Conservation (phyloP, 192 early-diverging fungal genomes). For the Coemansia erecta region DNA sequence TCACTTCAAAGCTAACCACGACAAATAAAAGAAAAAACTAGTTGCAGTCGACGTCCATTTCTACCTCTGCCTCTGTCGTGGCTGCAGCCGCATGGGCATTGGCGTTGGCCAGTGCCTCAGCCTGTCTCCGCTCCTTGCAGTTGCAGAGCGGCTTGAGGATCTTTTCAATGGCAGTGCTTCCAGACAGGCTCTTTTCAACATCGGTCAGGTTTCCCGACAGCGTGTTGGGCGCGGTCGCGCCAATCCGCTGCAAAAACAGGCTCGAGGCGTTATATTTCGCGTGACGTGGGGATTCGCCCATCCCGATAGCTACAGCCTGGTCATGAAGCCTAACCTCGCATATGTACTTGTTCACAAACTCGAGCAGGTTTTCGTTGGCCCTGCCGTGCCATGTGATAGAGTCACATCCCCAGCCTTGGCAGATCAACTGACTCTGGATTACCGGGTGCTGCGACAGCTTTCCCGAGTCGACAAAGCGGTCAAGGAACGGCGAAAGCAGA, state of each 20-base stretch:
- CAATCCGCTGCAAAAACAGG: slow-evolving; percentile 25
- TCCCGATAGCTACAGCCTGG: slow-evolving; percentile 9
- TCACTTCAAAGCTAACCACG: no score
- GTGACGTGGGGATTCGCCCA: slow-evolving; percentile 43
- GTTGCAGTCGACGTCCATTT: not conserved
- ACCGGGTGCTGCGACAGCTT: slow-evolving; percentile 47
- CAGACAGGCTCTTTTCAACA: slow-evolving; percentile 8
- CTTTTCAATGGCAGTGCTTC: slow-evolving; percentile 17
- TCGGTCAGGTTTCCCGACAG: slow-evolving; percentile 32
- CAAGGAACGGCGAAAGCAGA: slow-evolving; percentile 42
- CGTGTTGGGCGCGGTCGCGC: slow-evolving; percentile 38
- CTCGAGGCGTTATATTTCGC: slow-evolving; percentile 35
- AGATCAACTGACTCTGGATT: slow-evolving; percentile 40
- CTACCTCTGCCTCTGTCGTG: slow-evolving; percentile 1
- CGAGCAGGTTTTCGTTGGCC: slow-evolving; percentile 29
- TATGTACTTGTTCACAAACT: slow-evolving; percentile 27
- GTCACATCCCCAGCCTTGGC: slow-evolving; percentile 51
- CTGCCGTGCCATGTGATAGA: slow-evolving; percentile 22
- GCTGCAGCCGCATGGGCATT: slow-evolving; percentile 11
- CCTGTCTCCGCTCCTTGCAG: slow-evolving; percentile 19
- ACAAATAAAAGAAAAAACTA: no score
- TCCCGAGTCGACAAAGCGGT: slow-evolving; percentile 50
- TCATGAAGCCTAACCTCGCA: slow-evolving; percentile 35
- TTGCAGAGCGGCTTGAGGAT: slow-evolving; percentile 44
- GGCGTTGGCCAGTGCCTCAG: slow-evolving; percentile 10